Evolutionary conservation across 768 basidiomycete species (phyloP).

Genomic region (Lactarius tabidus): DNA sequence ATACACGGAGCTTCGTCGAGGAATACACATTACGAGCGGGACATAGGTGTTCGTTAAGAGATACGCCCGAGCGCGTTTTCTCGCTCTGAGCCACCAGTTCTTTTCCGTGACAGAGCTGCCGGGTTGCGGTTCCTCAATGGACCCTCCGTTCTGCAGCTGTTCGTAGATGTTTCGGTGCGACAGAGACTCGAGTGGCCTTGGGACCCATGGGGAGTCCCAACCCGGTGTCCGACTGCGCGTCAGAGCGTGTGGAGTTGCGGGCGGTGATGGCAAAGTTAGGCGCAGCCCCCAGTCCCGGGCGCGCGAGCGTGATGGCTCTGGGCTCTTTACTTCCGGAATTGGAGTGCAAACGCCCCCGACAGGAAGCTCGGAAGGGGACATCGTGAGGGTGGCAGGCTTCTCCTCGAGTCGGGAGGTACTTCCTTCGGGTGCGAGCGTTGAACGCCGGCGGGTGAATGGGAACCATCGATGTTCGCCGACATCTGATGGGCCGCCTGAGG

Average conservation of each 20-base stretch:
- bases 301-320: constrained; percentile 26
- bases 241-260: constrained; percentile 43
- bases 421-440: not conserved
- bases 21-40: constrained; percentile 54
- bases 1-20: not conserved
- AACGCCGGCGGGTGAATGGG: constrained; percentile 62
- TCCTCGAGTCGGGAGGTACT: constrained; percentile 8
- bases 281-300: constrained; percentile 25
- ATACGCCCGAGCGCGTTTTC: constrained; percentile 57
- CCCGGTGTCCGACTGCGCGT: constrained; percentile 56
- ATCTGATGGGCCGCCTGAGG: constrained; percentile 36
- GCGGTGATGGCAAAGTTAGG: constrained; percentile 34
- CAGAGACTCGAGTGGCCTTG: constrained; percentile 34
- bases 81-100: constrained; percentile 33
- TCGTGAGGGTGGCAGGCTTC: not conserved
- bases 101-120: constrained; percentile 22
- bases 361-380: constrained; percentile 4
- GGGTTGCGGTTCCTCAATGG: not conserved
- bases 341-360: constrained; percentile 1
- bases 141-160: constrained; percentile 17
- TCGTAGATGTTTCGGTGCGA: constrained; percentile 10
- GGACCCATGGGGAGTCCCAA: constrained; percentile 67
- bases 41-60: constrained; percentile 73
- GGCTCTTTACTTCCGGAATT: constrained; percentile 27
- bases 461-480: constrained; percentile 53